A percentile compares a stretch with the other conserved stretches of the same genome.
Conservation (phyloP, 345 rosid genomes). For the Moricandia arvensis region DNA sequence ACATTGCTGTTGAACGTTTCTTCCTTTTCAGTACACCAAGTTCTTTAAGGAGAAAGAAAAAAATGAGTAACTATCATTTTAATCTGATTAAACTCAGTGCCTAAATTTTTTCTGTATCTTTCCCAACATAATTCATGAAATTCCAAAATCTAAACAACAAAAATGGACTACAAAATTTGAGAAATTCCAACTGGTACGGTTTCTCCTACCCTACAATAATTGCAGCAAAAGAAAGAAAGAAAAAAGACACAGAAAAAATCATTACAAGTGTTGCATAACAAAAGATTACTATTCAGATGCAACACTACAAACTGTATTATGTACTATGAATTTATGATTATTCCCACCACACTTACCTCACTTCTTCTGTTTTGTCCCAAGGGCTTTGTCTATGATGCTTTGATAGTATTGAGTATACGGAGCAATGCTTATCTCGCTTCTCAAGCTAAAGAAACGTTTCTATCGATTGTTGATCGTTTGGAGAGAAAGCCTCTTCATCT, state of each 20-base stretch:
- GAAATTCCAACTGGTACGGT: not conserved
- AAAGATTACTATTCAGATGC: not conserved
- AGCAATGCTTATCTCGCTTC: slow-evolving; percentile 43
- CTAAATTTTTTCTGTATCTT: not conserved
- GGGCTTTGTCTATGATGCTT: slow-evolving; percentile 58
- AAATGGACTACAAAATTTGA: not conserved
- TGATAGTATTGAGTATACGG: slow-evolving; percentile 66
- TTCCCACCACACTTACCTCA: slow-evolving; percentile 11
- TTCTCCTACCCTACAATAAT: not conserved
- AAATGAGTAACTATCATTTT: not conserved
- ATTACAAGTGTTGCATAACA: not conserved
- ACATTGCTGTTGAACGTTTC: not conserved
- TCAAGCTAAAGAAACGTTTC: slow-evolving; percentile 84
- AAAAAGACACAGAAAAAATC: not conserved
- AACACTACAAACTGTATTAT: not conserved
- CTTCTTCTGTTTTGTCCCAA: slow-evolving; percentile 23
- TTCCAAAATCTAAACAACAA: not conserved
- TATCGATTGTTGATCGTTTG: slow-evolving; percentile 67
- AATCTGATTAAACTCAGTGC: not conserved
- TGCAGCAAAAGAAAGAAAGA: not conserved
- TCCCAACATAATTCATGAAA: slow-evolving; percentile 7
- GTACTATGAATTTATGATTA: not conserved
- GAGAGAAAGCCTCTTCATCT: slow-evolving; percentile 83
- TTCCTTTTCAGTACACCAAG: not conserved
- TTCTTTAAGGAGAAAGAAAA: not conserved